Conservation (phyloP, 1,139 yeast genomes). For the Saccharomycopsis hybrid region DNA sequence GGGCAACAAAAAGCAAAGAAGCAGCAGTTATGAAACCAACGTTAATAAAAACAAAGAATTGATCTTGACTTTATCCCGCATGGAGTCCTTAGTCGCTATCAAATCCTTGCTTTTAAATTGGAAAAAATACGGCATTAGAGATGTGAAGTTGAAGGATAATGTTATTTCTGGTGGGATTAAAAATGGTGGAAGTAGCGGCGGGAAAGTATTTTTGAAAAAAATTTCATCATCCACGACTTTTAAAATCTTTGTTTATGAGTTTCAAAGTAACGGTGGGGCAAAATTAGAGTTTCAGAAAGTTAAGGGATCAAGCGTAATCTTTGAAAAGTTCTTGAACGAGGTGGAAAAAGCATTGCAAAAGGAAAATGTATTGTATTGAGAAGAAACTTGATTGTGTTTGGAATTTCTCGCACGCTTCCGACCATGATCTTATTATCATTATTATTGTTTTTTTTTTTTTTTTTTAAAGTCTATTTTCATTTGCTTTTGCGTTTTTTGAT, state of each 20-base stretch:
- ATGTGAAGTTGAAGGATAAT: conserved; percentile 36
- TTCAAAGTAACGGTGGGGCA: conserved; percentile 5
- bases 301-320: conserved; percentile 15
- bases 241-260: conserved; percentile 16
- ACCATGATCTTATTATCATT: too few species aligned
- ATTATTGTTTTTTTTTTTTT: too few species aligned
- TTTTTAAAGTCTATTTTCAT: too few species aligned
- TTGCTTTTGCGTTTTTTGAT: too few species aligned
- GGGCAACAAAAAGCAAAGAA: neutral
- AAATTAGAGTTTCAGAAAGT: conserved; percentile 16
- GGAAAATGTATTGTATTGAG: conserved; percentile 11
- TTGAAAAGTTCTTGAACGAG: conserved; percentile 18
- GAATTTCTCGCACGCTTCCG: too few species aligned
- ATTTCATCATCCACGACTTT: conserved; percentile 11
- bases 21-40: conserved; percentile 7
- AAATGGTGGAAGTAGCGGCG: conserved; percentile 9
- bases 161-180: conserved; percentile 18
- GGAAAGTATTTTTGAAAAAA: conserved; percentile 13
- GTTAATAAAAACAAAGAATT: conserved; percentile 11
- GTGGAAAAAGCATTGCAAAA: conserved; percentile 14
- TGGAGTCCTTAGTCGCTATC: conserved; percentile 18
- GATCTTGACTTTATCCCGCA: conserved; percentile 12
- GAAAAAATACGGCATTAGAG: conserved; percentile 52
- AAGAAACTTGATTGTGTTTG: neutral
- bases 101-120: conserved; percentile 49